Evolutionary conservation across 805 yeast genomes (phyloP).

Genomic region (Pichia eremophila): DNA sequence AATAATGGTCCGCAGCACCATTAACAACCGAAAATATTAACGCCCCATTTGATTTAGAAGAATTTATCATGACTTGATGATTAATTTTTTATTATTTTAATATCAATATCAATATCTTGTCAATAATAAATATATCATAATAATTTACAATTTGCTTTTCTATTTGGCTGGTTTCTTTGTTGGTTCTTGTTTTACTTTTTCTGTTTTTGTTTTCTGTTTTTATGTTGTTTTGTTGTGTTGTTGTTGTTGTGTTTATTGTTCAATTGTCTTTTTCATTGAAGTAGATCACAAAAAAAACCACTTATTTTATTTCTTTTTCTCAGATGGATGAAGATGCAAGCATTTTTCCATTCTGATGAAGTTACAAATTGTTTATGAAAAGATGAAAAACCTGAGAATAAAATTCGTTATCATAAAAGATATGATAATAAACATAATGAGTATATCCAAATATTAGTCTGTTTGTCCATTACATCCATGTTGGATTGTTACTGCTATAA

Average conservation of each 20-base stretch:
- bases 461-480: not conserved
- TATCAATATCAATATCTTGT: not conserved
- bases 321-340: not conserved
- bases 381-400: too few relatives aligned
- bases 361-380: not conserved
- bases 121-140: not conserved
- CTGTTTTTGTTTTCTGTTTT: not conserved
- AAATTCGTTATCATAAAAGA: too few relatives aligned
- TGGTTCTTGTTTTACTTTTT: not conserved
- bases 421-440: too few relatives aligned
- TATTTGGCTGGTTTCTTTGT: not conserved
- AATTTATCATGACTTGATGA: conserved; percentile 15
- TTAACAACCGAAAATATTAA: conserved; percentile 23
- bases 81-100: not conserved
- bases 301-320: not conserved
- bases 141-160: not conserved
- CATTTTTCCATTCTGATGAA: not conserved
- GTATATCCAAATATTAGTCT: too few relatives aligned
- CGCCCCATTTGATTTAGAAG: conserved; percentile 26
- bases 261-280: too few relatives aligned
- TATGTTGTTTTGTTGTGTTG: not conserved
- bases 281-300: too few relatives aligned
- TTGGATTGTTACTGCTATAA: not conserved
- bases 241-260: not conserved
- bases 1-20: conserved; percentile 32